phyloP scores from a whole-genome alignment of 768 basidiomycete genomes.

The Austroboletus festivus region DNA sequence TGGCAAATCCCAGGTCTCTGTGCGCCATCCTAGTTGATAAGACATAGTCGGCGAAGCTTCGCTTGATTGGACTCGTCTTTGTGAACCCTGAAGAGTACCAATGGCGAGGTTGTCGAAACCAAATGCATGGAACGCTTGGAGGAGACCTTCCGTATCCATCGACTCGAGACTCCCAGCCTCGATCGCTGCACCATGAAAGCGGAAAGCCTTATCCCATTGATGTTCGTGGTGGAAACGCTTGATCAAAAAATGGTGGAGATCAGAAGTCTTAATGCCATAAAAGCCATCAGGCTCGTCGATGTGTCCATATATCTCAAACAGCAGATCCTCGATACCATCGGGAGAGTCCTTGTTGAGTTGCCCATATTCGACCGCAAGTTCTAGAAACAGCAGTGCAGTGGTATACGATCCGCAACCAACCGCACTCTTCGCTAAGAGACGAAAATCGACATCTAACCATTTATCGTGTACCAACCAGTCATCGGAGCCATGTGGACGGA shows the following conservation, averaged over 20 bases:
- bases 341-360: conserved; percentile 27
- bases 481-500: conserved; percentile 37
- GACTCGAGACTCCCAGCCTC: conserved; percentile 53
- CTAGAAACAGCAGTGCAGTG: conserved; percentile 86
- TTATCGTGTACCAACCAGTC: conserved; percentile 58
- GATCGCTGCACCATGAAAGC: conserved; percentile 80
- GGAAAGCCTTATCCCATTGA: conserved; percentile 89
- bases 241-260: conserved; percentile 77
- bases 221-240: conserved; percentile 89
- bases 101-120: conserved; percentile 90
- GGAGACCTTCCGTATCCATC: conserved; percentile 57
- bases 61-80: conserved; percentile 30
- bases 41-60: conserved; percentile 46
- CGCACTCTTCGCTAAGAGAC: conserved; percentile 68
- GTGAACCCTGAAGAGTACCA: conserved; percentile 49
- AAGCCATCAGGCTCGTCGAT: conserved; percentile 99
- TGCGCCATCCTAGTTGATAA: conserved; percentile 90
- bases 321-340: conserved; percentile 54
- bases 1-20: conserved; percentile 93
- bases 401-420: conserved; percentile 81
- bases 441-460: conserved; percentile 80
- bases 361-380: conserved; percentile 62
- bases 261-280: conserved; percentile 81
- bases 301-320: conserved; percentile 91
- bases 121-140: conserved; percentile 81